Percentiles rank a stretch among this genome's conserved stretches.
phyloP scores from a whole-genome alignment of 768 basidiomycete species.

The Pleurotus djamor region DNA sequence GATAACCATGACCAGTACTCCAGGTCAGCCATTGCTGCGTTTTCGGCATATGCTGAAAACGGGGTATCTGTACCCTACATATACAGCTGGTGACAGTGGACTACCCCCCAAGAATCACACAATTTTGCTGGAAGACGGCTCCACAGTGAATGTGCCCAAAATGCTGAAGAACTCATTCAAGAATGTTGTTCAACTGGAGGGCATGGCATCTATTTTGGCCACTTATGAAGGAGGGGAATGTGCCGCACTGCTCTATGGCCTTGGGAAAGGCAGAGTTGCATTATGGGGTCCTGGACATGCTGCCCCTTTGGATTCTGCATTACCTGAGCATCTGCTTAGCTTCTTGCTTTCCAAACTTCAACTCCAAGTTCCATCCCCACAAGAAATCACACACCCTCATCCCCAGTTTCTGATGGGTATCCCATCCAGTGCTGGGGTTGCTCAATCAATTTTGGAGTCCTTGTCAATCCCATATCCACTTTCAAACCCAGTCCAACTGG shows the following conservation, averaged over 20 bases:
- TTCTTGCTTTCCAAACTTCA: not conserved
- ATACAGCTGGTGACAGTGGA: constrained; percentile 13
- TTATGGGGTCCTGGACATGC: constrained; percentile 63
- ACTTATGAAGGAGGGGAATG: constrained; percentile 20
- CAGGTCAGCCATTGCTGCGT: constrained; percentile 26
- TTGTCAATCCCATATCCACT: constrained; percentile 27
- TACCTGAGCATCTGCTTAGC: not conserved
- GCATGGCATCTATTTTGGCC: constrained; percentile 24
- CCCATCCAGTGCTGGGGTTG: constrained; percentile 35
- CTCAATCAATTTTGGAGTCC: constrained; percentile 35
- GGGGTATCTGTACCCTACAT: constrained; percentile 25
- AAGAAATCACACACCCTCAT: constrained; percentile 37
- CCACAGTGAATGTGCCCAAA: constrained; percentile 15
- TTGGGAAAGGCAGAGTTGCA: constrained; percentile 48
- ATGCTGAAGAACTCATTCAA: constrained; percentile 4
- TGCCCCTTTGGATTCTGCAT: constrained; percentile 32
- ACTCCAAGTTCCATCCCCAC: constrained; percentile 31
- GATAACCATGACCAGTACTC: constrained; percentile 19
- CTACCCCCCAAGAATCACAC: constrained; percentile 10
- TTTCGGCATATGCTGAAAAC: constrained; percentile 32
- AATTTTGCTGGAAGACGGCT: constrained; percentile 14
- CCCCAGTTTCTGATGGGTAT: constrained; percentile 60
- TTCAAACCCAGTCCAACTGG: constrained; percentile 34
- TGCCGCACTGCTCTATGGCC: constrained; percentile 26
- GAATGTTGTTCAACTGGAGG: not conserved